A percentile compares a stretch with the other conserved stretches of the same genome.
phyloP scores from a whole-genome alignment of 2,329 filamentous ascomycete species.

The Xylariaceae sp. region DNA sequence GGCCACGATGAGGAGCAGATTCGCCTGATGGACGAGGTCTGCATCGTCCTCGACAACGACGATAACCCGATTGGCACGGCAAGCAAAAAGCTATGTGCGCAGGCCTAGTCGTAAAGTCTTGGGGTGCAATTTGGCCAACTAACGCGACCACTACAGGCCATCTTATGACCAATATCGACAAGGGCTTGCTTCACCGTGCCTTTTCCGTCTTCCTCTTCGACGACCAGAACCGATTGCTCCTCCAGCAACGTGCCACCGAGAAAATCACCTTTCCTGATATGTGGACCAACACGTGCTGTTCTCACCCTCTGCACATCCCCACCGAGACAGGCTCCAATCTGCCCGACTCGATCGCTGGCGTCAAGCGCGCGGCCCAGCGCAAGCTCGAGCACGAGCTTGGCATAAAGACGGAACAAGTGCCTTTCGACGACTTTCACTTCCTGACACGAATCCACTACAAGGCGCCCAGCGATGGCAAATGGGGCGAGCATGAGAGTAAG shows the following conservation, averaged over 20 bases:
- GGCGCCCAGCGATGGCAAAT: conserved; percentile 93
- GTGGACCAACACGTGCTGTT: conserved; percentile 99
- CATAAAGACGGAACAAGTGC: conserved; percentile 84
- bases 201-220: conserved; percentile 99
- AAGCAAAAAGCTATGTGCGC: conserved; percentile 93
- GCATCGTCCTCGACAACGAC: conserved; percentile 91
- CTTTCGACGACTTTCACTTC: conserved; percentile 86
- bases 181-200: conserved; percentile 90
- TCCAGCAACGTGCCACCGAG: conserved; percentile 91
- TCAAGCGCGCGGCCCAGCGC: conserved; percentile 85
- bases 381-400: conserved; percentile 95
- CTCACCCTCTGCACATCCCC: conserved; percentile 87
- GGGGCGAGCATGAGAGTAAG: conserved; percentile 98
- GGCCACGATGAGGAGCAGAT: conserved; percentile 98
- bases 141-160: conserved; percentile 62
- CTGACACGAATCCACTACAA: conserved; percentile 97
- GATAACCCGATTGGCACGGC: conserved; percentile 91
- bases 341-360: conserved; percentile 74
- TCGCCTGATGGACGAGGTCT: conserved; percentile 96
- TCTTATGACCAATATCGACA: conserved; percentile 97
- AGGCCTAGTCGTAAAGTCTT: background rate
- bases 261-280: conserved; percentile 99
- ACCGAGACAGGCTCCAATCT: conserved; percentile 85
- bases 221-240: conserved; percentile 82
- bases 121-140: conserved; percentile 3